Percentiles rank a stretch among this genome's conserved stretches.
phyloP scores from a whole-genome alignment of 2,329 filamentous ascomycete genomes.

The Cladosporium sp. region DNA sequence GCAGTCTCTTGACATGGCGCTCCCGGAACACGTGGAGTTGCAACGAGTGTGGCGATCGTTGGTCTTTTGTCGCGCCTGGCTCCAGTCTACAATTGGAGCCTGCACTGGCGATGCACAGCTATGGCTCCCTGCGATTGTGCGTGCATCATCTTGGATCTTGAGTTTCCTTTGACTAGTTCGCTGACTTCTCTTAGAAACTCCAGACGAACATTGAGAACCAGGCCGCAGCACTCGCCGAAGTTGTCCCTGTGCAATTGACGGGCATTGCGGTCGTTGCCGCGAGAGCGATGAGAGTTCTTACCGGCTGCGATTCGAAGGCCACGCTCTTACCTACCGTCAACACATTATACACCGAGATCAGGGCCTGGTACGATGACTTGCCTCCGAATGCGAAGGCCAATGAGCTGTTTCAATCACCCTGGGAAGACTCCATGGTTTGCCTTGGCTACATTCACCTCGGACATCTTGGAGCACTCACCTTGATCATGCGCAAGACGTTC shows the following conservation, averaged over 20 bases:
- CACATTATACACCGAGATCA: background rate
- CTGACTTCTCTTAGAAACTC: background rate
- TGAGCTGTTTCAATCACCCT: slow-evolving; percentile 2
- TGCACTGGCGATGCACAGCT: slow-evolving; percentile 1
- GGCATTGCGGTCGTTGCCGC: background rate
- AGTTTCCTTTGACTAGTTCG: too few species aligned
- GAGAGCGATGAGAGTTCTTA: background rate
- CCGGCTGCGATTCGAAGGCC: background rate
- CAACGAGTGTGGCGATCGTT: slow-evolving; percentile 7
- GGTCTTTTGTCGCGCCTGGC: slow-evolving; percentile 4
- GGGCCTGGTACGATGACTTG: slow-evolving; percentile 2
- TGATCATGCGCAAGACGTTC: slow-evolving; percentile 4
- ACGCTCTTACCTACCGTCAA: background rate
- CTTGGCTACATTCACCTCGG: slow-evolving; percentile 3
- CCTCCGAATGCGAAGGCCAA: background rate
- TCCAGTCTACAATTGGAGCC: slow-evolving; percentile 8
- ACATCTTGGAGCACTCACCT: slow-evolving; percentile 5
- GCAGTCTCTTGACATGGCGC: background rate
- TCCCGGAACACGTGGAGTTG: background rate
- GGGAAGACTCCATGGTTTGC: background rate
- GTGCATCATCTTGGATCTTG: too few species aligned
- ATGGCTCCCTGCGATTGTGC: slow-evolving; percentile 6
- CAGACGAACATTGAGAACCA: background rate
- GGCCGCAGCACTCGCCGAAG: background rate
- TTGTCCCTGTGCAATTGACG: background rate